Evolutionary conservation across 1,139 yeast genomes (phyloP), one percentile per base, ranked within the genome.

Genomic region (Zygoascus hellenicus): DNA sequence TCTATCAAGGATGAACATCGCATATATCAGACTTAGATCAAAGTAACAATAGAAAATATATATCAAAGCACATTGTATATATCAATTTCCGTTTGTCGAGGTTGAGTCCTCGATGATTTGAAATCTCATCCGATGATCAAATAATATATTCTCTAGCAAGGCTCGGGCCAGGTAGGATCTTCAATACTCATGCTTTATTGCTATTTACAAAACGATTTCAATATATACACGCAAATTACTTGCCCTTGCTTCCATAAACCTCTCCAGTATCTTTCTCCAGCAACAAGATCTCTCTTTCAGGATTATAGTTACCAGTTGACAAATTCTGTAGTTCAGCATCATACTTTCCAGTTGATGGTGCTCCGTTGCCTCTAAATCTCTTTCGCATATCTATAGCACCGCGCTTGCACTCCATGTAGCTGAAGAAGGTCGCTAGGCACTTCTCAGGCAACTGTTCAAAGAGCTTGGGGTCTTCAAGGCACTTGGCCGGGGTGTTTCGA

Each of bases 351-450:
- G 95, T 86, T 9, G 96, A 87, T 43, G 87, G 67, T 0, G 97
- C 90, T 0, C 95, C 98, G 61, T 92, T 92, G 7, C 98, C 98
- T 62, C 87, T 76, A 71, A 92, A 86, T 56, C 98, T 76, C 64
- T 89, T 90, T 5, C 92, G 70, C 95, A 88, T 88, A 60, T 89
- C 96, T 2, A 48, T 48, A 37, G 51, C 51, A 50, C 59, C 52
- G 36, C 60, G 60, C 59, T 83, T 85, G 69, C 97, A 92, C 52
- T 90, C 95, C 74, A 89, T 72, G 61, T 87, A 92, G 10, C 95
- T 85, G 56, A 80, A 75, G 70, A 90, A 78, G 58, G 87, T 88
- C 29, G 94, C 89, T 43, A 82, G 76, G 61, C 98, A 92, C 46
- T 89, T 75, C 62, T 87, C 96, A 0, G 98, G 98, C 32, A 92